Evolutionary conservation across 2,329 filamentous ascomycete species (phyloP).

Genomic region (Helotiales sp.): DNA sequence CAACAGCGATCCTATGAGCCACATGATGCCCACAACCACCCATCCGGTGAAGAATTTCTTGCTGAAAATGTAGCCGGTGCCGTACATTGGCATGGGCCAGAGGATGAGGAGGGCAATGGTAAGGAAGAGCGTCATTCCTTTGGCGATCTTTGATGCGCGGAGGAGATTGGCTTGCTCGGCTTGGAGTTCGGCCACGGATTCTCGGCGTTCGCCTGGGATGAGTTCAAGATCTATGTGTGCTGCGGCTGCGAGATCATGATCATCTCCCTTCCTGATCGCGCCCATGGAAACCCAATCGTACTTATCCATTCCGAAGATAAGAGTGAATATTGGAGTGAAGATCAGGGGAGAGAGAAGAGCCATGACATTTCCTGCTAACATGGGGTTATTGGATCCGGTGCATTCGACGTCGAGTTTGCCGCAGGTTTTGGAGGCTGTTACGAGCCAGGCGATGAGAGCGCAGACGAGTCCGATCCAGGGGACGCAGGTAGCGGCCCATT

Average conservation of each 20-base stretch:
- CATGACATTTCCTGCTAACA: constrained; percentile 84
- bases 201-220: constrained; percentile 49
- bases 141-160: constrained; percentile 51
- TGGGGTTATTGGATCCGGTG: constrained; percentile 83
- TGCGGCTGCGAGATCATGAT: constrained; percentile 66
- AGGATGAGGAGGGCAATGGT: constrained; percentile 74
- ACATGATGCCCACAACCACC: constrained; percentile 75
- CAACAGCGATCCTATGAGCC: constrained; percentile 72
- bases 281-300: constrained; percentile 89
- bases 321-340: constrained; percentile 75
- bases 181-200: constrained; percentile 40
- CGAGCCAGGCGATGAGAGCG: constrained; percentile 74
- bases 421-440: constrained; percentile 70
- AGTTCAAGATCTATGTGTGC: constrained; percentile 67
- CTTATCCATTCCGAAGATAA: constrained; percentile 61
- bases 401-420: constrained; percentile 69
- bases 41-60: constrained; percentile 82
- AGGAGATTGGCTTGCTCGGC: constrained; percentile 49
- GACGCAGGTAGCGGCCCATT: constrained; percentile 68
- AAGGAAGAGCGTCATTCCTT: constrained; percentile 56
- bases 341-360: constrained; percentile 76
- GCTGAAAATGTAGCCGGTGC: constrained; percentile 76
- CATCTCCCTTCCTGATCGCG: constrained; percentile 74
- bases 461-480: constrained; percentile 69
- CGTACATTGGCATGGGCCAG: constrained; percentile 94